phyloP scores from a whole-genome alignment of 2,329 filamentous ascomycete species.

The Metarhizium rileyi region DNA sequence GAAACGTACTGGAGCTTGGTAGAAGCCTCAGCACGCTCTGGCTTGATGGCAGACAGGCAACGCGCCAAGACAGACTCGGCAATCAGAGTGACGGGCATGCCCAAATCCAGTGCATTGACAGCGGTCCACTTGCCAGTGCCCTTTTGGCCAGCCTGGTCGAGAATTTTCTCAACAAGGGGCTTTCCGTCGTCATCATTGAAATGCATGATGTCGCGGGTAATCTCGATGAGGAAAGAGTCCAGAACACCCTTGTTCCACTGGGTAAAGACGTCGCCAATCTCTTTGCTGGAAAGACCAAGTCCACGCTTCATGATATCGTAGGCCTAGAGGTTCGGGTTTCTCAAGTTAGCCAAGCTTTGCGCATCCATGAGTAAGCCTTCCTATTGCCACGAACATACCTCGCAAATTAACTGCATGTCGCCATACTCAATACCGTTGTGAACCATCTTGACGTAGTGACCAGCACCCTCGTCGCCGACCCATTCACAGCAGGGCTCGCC shows the following conservation, averaged over 20 bases:
- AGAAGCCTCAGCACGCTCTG: conserved; percentile 77
- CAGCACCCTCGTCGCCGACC: conserved; percentile 98
- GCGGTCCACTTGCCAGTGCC: conserved; percentile 99
- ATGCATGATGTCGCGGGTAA: conserved; percentile 97
- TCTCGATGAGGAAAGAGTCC: conserved; percentile 98
- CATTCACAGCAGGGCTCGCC: conserved; percentile 97
- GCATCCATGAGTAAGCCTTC: background rate
- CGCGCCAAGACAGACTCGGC: conserved; percentile 93
- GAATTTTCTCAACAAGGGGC: conserved; percentile 94
- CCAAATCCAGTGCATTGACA: conserved; percentile 96
- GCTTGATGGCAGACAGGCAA: conserved; percentile 90
- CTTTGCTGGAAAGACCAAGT: conserved; percentile 78
- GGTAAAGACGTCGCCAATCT: conserved; percentile 89
- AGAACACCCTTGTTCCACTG: conserved; percentile 99
- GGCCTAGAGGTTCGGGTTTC: conserved; percentile 45
- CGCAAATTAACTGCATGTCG: conserved; percentile 99
- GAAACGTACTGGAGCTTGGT: conserved; percentile 64
- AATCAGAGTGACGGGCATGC: conserved; percentile 96
- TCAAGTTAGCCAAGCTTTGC: background rate
- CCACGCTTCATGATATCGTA: conserved; percentile 99
- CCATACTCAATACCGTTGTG: conserved; percentile 99
- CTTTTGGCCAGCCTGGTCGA: conserved; percentile 98
- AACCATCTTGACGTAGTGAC: conserved; percentile 99
- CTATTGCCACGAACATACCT: conserved; percentile 50
- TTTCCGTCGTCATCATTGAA: conserved; percentile 92